A percentile compares a stretch with the other conserved stretches of the same genome.
Evolutionary conservation across 495 filamentous ascomycete species (phyloP).

Genomic region (Friedmanniomyces simplex): DNA sequence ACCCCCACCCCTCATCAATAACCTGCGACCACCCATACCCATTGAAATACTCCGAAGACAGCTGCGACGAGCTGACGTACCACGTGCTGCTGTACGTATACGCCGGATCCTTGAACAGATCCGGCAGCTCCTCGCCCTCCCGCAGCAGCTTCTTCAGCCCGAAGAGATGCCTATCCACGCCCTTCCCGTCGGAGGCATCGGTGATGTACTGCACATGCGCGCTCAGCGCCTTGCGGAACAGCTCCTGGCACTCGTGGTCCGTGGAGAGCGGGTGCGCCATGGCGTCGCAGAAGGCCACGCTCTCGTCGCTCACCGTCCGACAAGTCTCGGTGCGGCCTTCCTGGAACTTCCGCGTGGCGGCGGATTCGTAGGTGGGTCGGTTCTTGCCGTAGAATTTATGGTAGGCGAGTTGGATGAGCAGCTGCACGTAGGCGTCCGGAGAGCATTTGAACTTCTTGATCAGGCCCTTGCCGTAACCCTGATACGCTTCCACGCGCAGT

Average conservation of each 20-base stretch:
- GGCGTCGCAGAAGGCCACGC: slow-evolving; percentile 79
- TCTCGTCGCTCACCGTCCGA: slow-evolving; percentile 82
- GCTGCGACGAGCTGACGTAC: slow-evolving; percentile 80
- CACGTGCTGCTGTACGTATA: slow-evolving; percentile 77
- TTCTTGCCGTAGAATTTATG: slow-evolving; percentile 98
- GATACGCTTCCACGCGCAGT: slow-evolving; percentile 85
- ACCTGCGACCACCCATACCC: slow-evolving; percentile 99
- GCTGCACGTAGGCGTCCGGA: slow-evolving; percentile 95
- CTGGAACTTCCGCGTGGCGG: slow-evolving; percentile 88
- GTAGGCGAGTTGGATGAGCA: slow-evolving; percentile 98
- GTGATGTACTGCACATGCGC: slow-evolving; percentile 83
- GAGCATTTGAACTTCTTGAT: slow-evolving; percentile 99
- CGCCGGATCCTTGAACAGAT: slow-evolving; percentile 76
- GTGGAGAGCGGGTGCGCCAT: slow-evolving; percentile 58
- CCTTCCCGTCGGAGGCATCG: slow-evolving; percentile 80
- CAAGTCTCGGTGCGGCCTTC: slow-evolving; percentile 95
- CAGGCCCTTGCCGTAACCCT: slow-evolving; percentile 94
- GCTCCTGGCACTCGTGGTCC: slow-evolving; percentile 52
- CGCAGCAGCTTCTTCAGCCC: slow-evolving; percentile 85
- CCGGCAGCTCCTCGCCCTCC: slow-evolving; percentile 71
- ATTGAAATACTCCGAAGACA: slow-evolving; percentile 96
- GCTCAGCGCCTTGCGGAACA: slow-evolving; percentile 72
- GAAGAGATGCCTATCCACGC: slow-evolving; percentile 93
- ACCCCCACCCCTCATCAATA: slow-evolving; percentile 84
- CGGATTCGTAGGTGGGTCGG: slow-evolving; percentile 96